Evolutionary conservation across 441 rosid genomes (phyloP), one percentile per base, ranked within the genome.

Genomic region (Erodium chrysanthum): DNA sequence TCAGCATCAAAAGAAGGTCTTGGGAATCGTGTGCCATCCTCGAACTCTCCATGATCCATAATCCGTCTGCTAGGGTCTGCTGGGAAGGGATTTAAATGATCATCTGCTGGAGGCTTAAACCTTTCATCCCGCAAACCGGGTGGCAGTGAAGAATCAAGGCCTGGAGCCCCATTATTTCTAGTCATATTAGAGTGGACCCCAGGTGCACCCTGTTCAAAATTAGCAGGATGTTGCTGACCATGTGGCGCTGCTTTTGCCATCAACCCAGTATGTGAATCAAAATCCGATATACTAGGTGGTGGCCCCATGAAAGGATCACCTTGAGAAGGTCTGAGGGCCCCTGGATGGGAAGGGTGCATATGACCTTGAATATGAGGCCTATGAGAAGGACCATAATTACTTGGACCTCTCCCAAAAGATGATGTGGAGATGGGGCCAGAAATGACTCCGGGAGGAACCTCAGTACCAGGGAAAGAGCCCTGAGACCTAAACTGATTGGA

Each of bases 1-100:
- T 83, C 86, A 60, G 58, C 59, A 64, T 81, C 85, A 48, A 80
- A 21, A 75, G 83, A 70, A 67, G 84, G 71, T 77, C 80, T 74
- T 31, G 86, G 74, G 20, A 79, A 81, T 68, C 70, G 81, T 75
- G 79, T 84, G 37, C 70, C 68, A 76, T 84, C 85, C 59, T 70
- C 81, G 69, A 81, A 78, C 66, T 68, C 82, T 64, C 80, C 79
- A 29, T 65, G 78, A 73, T 73, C 84, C 71, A 66, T 69, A 68
- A 62, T 66, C 35, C 54, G 81, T 54, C 67, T 74, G 64, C 79
- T 58, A 62, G 80, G 80, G 59, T 81, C 82, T 67, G 64, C 44
- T 5, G 77, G 67, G n/a, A 78, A 75, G 35, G 67, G 78, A 69
- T 78, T 79, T 61, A 73, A 61, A 70, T 37, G 77, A 58, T 74